Conservation (phyloP, 805 yeast species). For the Pichia deserticola region DNA sequence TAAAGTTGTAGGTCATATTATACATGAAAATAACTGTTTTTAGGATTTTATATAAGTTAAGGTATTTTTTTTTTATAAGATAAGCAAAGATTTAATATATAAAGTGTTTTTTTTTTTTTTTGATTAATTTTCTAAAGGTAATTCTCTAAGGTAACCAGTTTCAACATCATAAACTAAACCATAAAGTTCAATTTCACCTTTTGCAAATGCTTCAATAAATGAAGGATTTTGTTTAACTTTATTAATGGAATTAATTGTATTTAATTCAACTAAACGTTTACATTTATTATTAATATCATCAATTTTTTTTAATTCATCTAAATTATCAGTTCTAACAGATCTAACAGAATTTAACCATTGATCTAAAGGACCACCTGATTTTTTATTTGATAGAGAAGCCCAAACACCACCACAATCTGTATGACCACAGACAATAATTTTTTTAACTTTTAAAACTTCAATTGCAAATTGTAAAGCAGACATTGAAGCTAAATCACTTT, state of each 20-base stretch:
- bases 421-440: conserved; percentile 86
- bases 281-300: conserved; percentile 48
- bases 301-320: conserved; percentile 40
- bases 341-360: conserved; percentile 66
- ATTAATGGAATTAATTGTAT: conserved; percentile 65
- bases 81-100: not conserved
- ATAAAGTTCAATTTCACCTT: conserved; percentile 64
- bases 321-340: conserved; percentile 58
- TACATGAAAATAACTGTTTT: too few species aligned
- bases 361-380: conserved; percentile 62
- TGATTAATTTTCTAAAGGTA: conserved; percentile 19
- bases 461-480: conserved; percentile 85
- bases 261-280: conserved; percentile 62
- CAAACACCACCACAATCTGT: conserved; percentile 92
- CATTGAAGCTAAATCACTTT: conserved; percentile 64
- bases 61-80: too few species aligned
- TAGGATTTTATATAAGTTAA: not conserved
- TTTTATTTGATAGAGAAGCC: conserved; percentile 62
- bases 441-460: conserved; percentile 71
- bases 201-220: conserved; percentile 56
- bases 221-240: conserved; percentile 58
- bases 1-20: not conserved
- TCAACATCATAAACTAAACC: conserved; percentile 82
- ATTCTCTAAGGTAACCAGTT: conserved; percentile 50
- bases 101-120: not conserved